Percentiles rank a stretch among this genome's conserved stretches.
phyloP scores from a whole-genome alignment of 169 alveolate species.

The Cryptosporidium canis region DNA sequence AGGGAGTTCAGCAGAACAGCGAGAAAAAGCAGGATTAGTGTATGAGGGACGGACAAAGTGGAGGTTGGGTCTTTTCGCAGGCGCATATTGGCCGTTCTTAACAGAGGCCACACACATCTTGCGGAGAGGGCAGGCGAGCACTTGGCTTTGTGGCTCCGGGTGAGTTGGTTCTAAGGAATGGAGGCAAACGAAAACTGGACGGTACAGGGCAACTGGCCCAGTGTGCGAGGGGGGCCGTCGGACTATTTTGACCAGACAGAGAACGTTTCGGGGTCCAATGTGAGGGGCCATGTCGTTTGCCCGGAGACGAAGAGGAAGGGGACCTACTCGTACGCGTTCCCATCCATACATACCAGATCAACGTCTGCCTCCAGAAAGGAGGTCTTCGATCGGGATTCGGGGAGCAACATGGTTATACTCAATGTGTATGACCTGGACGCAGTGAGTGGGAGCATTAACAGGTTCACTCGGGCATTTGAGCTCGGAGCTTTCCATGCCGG shows the following conservation, averaged over 20 bases:
- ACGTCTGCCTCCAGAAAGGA: neutral
- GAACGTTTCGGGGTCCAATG: conserved; percentile 15
- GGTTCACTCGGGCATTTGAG: conserved; percentile 59
- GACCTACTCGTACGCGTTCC: neutral
- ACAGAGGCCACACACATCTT: too few relatives aligned
- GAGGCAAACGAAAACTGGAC: neutral
- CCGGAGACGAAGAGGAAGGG: neutral
- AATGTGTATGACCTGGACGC: conserved; percentile 73
- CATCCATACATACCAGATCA: neutral
- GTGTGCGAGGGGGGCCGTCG: neutral
- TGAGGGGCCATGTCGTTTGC: neutral
- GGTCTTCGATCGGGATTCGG: neutral
- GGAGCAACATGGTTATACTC: conserved; percentile 53
- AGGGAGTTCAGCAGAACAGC: too few relatives aligned
- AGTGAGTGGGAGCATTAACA: conserved; percentile 50
- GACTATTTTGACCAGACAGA: conserved; percentile 18
- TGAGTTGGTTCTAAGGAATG: too few relatives aligned
- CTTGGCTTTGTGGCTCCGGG: too few relatives aligned
- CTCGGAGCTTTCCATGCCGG: conserved; percentile 75
- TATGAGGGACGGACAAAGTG: too few relatives aligned
- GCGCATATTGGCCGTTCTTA: too few relatives aligned
- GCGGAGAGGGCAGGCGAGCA: too few relatives aligned
- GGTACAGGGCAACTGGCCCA: neutral
- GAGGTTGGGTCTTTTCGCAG: too few relatives aligned
- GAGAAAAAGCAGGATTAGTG: too few relatives aligned